Evolutionary conservation across 768 basidiomycete species (phyloP), one percentile per base, ranked within the genome.

Genomic region (Phallus indusiatus): DNA sequence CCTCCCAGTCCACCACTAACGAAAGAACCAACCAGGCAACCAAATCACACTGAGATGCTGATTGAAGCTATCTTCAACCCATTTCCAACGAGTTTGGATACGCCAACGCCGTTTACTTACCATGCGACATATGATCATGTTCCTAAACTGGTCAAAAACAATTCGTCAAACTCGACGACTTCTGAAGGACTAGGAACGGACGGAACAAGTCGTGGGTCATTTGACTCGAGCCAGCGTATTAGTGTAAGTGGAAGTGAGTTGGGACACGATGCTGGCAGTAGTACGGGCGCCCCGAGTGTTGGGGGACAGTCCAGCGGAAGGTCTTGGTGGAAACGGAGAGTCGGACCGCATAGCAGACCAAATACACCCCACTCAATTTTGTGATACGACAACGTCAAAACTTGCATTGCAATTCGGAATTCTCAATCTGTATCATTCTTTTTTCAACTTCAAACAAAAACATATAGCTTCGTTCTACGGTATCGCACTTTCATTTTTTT

Each of bases 11-110:
- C 50, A 22, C 20, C 20, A 22, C 20, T 8, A 16, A 14, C 20
- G 11, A 51, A 42, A 22, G 34, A n/a, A 14, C 48, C 17, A 36
- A 6, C 49, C 37, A 47, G 49, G 22, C 57, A 52, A 47, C 35
- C 52, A 18, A 48, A 59, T 34, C 49, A 82, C 14, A 90, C 88
- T 0, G 87, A 88, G 67, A 75, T 75, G 37, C 76, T 91, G 47
- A 90, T 90, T 66, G 89, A 91, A 57, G 82, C 86, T 5, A 68
- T 91, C 22, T 91, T 91, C 68, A 91, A 91, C 64, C 88, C 89
- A 1, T 76, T 76, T 1, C 77, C 75, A 1, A 79, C 79, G 9
- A 73, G 57, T 5, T 63, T 60, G 21, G 50, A 36, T 28, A 55
- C 42, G 1, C 62, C 72, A 1, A 69, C 65, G 5, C 74, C 73